Percentiles rank a stretch among this genome's conserved stretches.
phyloP scores from a whole-genome alignment of 148 eudicot genomes.

The Oxyria digyna region DNA sequence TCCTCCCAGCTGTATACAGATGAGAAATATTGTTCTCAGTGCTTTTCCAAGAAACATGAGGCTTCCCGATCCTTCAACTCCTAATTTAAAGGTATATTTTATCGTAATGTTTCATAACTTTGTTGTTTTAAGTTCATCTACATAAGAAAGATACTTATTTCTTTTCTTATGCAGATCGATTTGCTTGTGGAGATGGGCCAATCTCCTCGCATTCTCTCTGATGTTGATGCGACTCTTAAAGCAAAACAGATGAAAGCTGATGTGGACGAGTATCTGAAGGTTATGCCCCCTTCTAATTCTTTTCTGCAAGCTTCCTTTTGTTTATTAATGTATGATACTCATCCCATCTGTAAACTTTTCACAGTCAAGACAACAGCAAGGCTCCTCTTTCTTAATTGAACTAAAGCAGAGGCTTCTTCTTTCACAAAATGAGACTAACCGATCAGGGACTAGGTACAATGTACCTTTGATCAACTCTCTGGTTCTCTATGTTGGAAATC shows the following conservation, averaged over 20 bases:
- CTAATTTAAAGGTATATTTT: conserved; percentile 68
- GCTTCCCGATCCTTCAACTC: conserved; percentile 96
- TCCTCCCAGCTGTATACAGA: conserved; percentile 95
- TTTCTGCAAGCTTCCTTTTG: not conserved
- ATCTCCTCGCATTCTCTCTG: conserved; percentile 82
- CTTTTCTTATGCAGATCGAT: conserved; percentile 51
- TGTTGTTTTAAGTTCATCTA: not conserved
- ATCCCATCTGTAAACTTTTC: not conserved
- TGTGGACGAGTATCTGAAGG: conserved; percentile 86
- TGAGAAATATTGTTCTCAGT: conserved; percentile 93
- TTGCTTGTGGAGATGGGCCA: conserved; percentile 68
- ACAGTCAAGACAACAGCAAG: conserved; percentile 62
- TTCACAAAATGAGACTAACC: conserved; percentile 48
- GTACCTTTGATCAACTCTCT: conserved; percentile 91
- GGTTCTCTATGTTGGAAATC: conserved; percentile 92
- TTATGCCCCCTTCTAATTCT: conserved; percentile 9
- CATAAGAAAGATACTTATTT: conserved; percentile 3
- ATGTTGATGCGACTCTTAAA: conserved; percentile 72
- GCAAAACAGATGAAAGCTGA: conserved; percentile 78
- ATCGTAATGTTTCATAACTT: too few relatives aligned
- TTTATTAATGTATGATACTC: not conserved
- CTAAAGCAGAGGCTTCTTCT: conserved; percentile 78
- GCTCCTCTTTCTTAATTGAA: conserved; percentile 55
- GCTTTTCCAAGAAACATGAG: conserved; percentile 99
- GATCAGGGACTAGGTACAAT: conserved; percentile 84